phyloP scores from a whole-genome alignment of 257 asterid species.

The Lantana camara region DNA sequence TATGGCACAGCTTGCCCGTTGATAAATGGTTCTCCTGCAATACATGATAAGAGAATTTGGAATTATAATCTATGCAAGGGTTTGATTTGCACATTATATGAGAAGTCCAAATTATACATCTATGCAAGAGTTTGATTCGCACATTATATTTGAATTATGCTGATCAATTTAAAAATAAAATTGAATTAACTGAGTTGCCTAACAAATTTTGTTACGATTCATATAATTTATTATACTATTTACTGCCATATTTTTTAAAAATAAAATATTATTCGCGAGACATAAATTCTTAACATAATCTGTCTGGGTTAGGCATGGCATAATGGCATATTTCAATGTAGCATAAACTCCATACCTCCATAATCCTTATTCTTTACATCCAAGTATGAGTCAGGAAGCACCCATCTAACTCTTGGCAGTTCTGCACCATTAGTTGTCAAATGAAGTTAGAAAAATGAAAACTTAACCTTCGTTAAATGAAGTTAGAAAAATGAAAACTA shows the following conservation, averaged over 20 bases:
- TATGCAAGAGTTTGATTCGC: no score
- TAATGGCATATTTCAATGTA: no score
- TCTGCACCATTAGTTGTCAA: constrained; percentile 47
- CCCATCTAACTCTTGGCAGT: constrained; percentile 81
- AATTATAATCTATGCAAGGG: not conserved
- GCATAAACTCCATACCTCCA: constrained; percentile 60
- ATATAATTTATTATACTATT: no score
- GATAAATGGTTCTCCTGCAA: constrained; percentile 91
- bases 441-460: constrained; percentile 5
- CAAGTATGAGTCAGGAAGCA: constrained; percentile 96
- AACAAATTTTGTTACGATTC: no score
- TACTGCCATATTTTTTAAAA: no score
- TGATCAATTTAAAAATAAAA: no score
- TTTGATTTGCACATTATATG: not conserved
- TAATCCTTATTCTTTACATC: constrained; percentile 89
- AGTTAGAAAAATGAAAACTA: not conserved
- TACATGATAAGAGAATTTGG: constrained; percentile 12
- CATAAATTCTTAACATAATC: no score
- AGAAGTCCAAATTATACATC: not conserved
- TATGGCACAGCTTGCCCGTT: constrained; percentile 97
- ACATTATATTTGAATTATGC: no score
- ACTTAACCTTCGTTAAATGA: not conserved
- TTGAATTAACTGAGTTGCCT: no score
- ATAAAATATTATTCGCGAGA: no score
- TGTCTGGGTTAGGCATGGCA: no score